A percentile compares a stretch with the other conserved stretches of the same genome.
Evolutionary conservation across 2,329 filamentous ascomycete species (phyloP).

Genomic region (Venturia pyrina): DNA sequence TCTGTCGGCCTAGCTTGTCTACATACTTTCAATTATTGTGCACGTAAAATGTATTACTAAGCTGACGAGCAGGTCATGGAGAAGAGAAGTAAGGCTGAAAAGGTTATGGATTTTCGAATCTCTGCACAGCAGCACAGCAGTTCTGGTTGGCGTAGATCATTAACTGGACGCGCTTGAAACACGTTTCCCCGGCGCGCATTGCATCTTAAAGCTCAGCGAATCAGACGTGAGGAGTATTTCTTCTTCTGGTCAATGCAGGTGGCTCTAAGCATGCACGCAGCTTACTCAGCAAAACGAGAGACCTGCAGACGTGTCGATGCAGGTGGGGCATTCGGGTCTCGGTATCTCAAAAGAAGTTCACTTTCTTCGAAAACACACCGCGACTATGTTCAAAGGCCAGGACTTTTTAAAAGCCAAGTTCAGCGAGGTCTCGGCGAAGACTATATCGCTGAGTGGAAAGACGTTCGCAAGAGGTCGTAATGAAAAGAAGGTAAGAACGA

Average conservation of each 20-base stretch:
- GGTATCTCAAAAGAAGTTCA: background rate
- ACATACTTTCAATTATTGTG: too few relatives aligned
- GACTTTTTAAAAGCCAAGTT: slow-evolving; percentile 10
- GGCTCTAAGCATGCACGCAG: background rate
- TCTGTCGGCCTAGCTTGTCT: too few relatives aligned
- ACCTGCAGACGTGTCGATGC: background rate
- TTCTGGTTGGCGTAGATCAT: too few relatives aligned
- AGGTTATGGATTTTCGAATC: too few relatives aligned
- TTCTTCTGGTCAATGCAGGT: background rate
- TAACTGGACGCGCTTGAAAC: too few relatives aligned
- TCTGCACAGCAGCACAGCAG: too few relatives aligned
- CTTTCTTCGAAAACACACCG: background rate
- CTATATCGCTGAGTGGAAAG: slow-evolving; percentile 10
- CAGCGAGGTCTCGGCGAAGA: slow-evolving; percentile 12
- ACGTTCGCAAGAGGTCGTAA: slow-evolving; percentile 8
- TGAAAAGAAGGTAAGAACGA: slow-evolving; percentile 8
- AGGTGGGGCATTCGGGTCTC: background rate
- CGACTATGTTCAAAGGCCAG: background rate
- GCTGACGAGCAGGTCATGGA: too few relatives aligned
- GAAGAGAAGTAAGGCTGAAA: too few relatives aligned
- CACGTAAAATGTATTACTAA: too few relatives aligned
- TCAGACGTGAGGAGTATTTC: too few relatives aligned
- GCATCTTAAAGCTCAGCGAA: too few relatives aligned
- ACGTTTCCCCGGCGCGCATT: too few relatives aligned
- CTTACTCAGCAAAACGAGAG: background rate